Percentiles rank a stretch among this genome's conserved stretches.
phyloP scores from a whole-genome alignment of 768 basidiomycete species.

The Leccinum truebloodii region DNA sequence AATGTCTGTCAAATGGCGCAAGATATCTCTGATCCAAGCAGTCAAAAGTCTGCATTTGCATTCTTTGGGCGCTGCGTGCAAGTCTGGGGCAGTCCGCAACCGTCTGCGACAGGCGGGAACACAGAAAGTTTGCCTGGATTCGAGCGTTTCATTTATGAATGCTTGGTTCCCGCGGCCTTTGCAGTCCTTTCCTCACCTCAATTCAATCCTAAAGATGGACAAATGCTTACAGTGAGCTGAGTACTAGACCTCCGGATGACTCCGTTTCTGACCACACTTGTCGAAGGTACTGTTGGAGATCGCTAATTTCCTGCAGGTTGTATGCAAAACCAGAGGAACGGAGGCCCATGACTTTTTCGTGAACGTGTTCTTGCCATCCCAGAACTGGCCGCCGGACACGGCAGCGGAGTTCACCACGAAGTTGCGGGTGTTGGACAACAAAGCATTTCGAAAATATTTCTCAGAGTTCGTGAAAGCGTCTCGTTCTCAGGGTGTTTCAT shows the following conservation, averaged over 20 bases:
- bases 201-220: slow-evolving; percentile 89
- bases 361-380: slow-evolving; percentile 79
- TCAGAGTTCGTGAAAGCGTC: slow-evolving; percentile 79
- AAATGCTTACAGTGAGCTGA: slow-evolving; percentile 71
- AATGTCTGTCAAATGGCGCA: slow-evolving; percentile 72
- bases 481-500: slow-evolving; percentile 53
- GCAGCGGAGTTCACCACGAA: slow-evolving; percentile 78
- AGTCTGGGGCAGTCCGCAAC: slow-evolving; percentile 63
- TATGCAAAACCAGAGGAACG: slow-evolving; percentile 72
- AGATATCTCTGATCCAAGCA: slow-evolving; percentile 71
- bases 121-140: slow-evolving; percentile 75
- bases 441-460: slow-evolving; percentile 83
- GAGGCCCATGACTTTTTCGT: slow-evolving; percentile 85
- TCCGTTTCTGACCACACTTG: background rate
- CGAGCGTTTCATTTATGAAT: slow-evolving; percentile 88
- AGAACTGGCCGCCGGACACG: slow-evolving; percentile 81
- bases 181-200: slow-evolving; percentile 73
- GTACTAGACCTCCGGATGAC: background rate
- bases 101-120: slow-evolving; percentile 35
- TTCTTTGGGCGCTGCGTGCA: slow-evolving; percentile 73
- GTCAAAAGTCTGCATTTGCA: slow-evolving; percentile 77
- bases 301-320: slow-evolving; percentile 76
- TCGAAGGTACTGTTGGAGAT: slow-evolving; percentile 86
- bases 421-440: slow-evolving; percentile 71
- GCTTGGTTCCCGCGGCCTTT: slow-evolving; percentile 80